Conservation (phyloP, 352 stramenopile species). For the Phytophthora melonis region DNA sequence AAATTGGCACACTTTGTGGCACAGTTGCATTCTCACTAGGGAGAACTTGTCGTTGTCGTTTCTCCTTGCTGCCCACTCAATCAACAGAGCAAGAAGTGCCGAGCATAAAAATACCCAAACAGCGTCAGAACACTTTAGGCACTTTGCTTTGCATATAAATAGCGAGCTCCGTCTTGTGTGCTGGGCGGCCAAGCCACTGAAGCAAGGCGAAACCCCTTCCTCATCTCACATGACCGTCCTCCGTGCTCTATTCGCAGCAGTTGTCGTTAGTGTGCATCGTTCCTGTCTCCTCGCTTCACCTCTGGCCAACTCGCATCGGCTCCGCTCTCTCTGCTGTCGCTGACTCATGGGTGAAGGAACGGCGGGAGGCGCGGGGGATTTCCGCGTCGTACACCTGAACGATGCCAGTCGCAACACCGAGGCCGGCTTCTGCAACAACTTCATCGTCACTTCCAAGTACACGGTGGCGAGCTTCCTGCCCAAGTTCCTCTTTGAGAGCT, state of each 20-base stretch:
- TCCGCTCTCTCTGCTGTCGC: slow-evolving; percentile 9
- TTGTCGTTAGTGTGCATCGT: slow-evolving; percentile 16
- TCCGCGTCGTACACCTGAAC: slow-evolving; percentile 74
- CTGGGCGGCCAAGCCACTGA: neutral
- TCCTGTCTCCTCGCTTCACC: slow-evolving; percentile 9
- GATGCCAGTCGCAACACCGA: slow-evolving; percentile 60
- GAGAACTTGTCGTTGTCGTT: neutral
- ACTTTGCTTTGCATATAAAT: slow-evolving; percentile 10
- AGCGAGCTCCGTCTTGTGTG: slow-evolving; percentile 13
- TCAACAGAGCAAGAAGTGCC: neutral
- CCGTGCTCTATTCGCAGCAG: slow-evolving; percentile 21
- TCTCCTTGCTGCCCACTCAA: neutral
- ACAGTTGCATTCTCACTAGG: too few species aligned
- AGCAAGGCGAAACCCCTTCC: slow-evolving; percentile 32
- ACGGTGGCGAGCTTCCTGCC: slow-evolving; percentile 88
- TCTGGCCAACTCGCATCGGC: slow-evolving; percentile 9
- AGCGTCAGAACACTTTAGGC: neutral
- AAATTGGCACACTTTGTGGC: neutral
- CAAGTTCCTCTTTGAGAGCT: slow-evolving; percentile 93
- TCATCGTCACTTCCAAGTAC: slow-evolving; percentile 94
- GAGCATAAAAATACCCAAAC: neutral
- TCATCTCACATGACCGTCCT: slow-evolving; percentile 23
- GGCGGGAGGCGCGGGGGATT: slow-evolving; percentile 37
- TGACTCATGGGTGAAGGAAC: slow-evolving; percentile 37
- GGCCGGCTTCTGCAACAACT: slow-evolving; percentile 85